Evolutionary conservation across 2,329 filamentous ascomycete species (phyloP).

Genomic region (Pseudopithomyces maydicus): DNA sequence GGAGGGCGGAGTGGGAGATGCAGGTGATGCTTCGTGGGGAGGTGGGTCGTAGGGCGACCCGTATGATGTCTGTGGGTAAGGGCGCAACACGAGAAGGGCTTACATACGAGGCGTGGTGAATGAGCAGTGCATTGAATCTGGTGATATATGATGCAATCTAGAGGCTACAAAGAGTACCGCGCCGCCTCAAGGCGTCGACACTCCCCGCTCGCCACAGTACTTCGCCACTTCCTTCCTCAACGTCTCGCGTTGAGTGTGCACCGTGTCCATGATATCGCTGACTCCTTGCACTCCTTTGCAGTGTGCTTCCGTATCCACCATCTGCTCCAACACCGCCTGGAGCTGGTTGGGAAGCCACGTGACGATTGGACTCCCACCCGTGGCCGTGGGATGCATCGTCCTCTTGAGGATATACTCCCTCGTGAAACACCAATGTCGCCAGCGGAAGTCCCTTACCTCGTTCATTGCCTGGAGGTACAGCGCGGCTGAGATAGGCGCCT

Average conservation of each 20-base stretch:
- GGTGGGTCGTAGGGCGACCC: not conserved
- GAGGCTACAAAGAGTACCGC: no score
- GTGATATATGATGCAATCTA: not conserved
- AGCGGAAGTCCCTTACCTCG: constrained; percentile 80
- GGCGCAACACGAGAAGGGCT: constrained; percentile 28
- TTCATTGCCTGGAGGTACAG: constrained; percentile 62
- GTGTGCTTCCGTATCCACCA: constrained; percentile 63
- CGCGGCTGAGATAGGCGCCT: constrained; percentile 63
- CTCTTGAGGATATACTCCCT: constrained; percentile 83
- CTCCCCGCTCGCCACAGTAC: constrained; percentile 70
- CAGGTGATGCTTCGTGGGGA: no score
- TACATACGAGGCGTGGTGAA: not conserved
- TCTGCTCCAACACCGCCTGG: constrained; percentile 72
- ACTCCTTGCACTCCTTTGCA: constrained; percentile 54
- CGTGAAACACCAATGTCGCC: constrained; percentile 86
- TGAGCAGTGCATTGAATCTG: not conserved
- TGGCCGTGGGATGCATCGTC: constrained; percentile 76
- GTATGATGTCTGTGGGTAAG: constrained; percentile 4
- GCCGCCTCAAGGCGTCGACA: constrained; percentile 29
- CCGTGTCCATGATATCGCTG: constrained; percentile 70
- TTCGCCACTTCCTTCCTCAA: constrained; percentile 75
- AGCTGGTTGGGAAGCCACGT: constrained; percentile 87
- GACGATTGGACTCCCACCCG: constrained; percentile 80
- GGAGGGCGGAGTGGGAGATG: not conserved
- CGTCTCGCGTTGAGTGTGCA: constrained; percentile 66